These are phyloP conservation scores for Salix arbutifolia DNA, from an alignment of 345 rosid species.

Conservation along the genomic window DNA sequence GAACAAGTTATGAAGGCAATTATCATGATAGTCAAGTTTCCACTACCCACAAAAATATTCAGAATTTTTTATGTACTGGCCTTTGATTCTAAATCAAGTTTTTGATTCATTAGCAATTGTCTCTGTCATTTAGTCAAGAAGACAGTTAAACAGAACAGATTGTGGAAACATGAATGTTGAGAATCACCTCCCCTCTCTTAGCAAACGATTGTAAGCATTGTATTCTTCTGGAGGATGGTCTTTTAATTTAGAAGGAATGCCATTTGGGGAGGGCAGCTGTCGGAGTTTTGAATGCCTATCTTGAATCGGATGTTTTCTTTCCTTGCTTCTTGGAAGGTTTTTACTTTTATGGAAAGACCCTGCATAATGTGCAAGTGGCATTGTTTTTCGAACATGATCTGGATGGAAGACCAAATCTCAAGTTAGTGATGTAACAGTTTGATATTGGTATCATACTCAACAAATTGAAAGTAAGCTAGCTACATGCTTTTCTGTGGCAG, in stretches of 20 bases:
- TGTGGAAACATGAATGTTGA: conserved; percentile 5
- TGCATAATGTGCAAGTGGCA: conserved; percentile 26
- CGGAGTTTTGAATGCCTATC: conserved; percentile 29
- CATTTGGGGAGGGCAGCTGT: conserved; percentile 32
- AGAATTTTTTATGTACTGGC: neutral
- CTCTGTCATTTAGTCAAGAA: neutral
- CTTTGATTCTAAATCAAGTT: neutral
- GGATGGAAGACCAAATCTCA: conserved; percentile 10
- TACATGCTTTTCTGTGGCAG: conserved; percentile 16
- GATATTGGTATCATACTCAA: neutral
- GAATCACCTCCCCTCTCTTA: conserved; percentile 69
- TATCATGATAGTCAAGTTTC: neutral
- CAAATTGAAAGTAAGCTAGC: conserved; percentile 9
- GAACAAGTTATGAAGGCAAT: neutral
- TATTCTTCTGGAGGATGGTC: conserved; percentile 31
- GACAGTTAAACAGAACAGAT: neutral
- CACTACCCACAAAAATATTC: neutral
- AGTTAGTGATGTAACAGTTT: neutral
- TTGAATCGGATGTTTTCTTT: conserved; percentile 32
- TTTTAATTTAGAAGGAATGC: conserved; percentile 27
- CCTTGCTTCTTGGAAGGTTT: conserved; percentile 32
- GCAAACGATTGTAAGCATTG: conserved; percentile 48
- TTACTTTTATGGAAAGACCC: conserved; percentile 31
- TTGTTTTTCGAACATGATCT: conserved; percentile 40
- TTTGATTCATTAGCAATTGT: neutral